Conservation (phyloP, 192 early-diverging fungal species). For the Backusella macrospora region DNA sequence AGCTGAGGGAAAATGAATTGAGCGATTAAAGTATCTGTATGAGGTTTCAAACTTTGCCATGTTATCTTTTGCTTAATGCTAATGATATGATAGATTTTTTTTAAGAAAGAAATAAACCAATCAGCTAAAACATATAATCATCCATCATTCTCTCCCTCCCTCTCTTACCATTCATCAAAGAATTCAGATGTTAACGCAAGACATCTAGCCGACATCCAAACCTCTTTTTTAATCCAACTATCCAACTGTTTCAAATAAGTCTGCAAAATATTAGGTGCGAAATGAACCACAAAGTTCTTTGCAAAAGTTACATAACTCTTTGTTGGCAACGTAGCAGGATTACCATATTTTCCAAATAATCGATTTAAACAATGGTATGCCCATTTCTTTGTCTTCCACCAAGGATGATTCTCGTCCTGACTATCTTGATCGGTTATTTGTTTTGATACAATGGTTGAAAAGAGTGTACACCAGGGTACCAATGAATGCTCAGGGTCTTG, state of each 20-base stretch:
- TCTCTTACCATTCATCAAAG: constrained; percentile 68
- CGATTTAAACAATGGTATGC: constrained; percentile 86
- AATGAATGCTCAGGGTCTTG: constrained; percentile 69
- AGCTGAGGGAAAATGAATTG: constrained; percentile 92
- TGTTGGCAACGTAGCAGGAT: constrained; percentile 63
- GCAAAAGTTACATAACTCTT: constrained; percentile 66
- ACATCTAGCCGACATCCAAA: constrained; percentile 73
- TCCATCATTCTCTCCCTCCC: background rate
- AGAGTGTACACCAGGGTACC: constrained; percentile 88
- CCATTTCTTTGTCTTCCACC: constrained; percentile 97
- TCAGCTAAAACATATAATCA: no score
- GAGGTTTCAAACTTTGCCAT: constrained; percentile 89
- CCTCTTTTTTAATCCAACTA: constrained; percentile 66
- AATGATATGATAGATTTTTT: no score
- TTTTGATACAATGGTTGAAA: constrained; percentile 78
- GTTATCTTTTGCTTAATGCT: constrained; percentile 86
- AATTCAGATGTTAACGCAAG: constrained; percentile 75
- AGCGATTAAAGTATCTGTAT: constrained; percentile 75
- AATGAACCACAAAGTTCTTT: constrained; percentile 79
- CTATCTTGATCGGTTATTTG: constrained; percentile 52
- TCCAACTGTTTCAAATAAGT: constrained; percentile 87
- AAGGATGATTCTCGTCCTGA: constrained; percentile 71
- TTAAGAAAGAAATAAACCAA: background rate
- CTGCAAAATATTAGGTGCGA: constrained; percentile 87
- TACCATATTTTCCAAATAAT: constrained; percentile 74